Conservation (phyloP, 2,329 filamentous ascomycete species). For the Arthrobotrys sinensis region DNA sequence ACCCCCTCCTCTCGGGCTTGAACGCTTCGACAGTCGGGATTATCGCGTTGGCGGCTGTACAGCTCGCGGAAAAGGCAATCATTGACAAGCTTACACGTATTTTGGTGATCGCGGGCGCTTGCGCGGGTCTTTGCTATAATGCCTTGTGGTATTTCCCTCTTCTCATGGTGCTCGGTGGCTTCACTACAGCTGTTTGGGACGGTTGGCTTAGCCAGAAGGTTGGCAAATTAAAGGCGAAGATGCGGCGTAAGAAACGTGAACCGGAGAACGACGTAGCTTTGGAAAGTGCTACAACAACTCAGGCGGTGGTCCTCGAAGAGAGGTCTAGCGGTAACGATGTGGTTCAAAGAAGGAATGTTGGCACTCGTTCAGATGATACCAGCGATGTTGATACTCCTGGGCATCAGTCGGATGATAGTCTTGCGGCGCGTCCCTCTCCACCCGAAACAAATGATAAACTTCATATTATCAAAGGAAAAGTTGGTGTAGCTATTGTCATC, state of each 20-base stretch:
- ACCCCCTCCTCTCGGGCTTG: slow-evolving; percentile 79
- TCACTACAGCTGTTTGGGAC: slow-evolving; percentile 74
- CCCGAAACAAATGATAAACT: neutral
- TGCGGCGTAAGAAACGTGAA: slow-evolving; percentile 35
- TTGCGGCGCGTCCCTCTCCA: neutral
- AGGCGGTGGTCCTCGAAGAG: neutral
- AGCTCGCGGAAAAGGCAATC: slow-evolving; percentile 78
- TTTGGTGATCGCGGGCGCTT: slow-evolving; percentile 76
- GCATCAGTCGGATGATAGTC: neutral
- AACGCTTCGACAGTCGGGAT: slow-evolving; percentile 82
- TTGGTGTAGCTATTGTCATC: slow-evolving; percentile 46
- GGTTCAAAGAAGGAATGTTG: slow-evolving; percentile 18
- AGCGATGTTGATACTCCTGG: neutral
- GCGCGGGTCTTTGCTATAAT: slow-evolving; percentile 79
- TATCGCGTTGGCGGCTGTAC: slow-evolving; percentile 78
- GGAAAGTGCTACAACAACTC: neutral
- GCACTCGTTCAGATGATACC: neutral
- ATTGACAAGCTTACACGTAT: slow-evolving; percentile 76
- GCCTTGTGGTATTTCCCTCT: slow-evolving; percentile 82
- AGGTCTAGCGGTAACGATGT: neutral
- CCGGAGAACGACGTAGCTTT: neutral
- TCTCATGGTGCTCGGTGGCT: slow-evolving; percentile 74
- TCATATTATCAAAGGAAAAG: slow-evolving; percentile 23
- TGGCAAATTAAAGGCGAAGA: slow-evolving; percentile 64
- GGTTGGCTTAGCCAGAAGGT: slow-evolving; percentile 70